These are phyloP conservation scores for Aspergillus japonicus DNA, from an alignment of 2,329 filamentous ascomycete genomes.

Conservation along the genomic window DNA sequence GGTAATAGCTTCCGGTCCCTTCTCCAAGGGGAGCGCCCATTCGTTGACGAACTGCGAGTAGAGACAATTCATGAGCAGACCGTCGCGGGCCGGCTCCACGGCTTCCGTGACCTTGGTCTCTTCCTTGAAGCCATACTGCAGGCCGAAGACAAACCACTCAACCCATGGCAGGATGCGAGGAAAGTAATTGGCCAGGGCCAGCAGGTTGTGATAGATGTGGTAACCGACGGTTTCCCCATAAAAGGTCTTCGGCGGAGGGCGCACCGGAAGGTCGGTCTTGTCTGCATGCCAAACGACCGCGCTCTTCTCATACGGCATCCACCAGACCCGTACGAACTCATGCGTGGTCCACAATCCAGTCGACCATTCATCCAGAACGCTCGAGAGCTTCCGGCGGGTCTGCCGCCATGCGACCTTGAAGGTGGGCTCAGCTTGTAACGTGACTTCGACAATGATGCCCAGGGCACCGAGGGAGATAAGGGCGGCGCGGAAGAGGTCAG, in stretches of 20 bases:
- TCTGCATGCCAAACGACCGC: conserved; percentile 90
- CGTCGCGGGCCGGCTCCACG: conserved; percentile 74
- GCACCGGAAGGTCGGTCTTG: conserved; percentile 64
- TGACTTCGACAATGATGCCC: conserved; percentile 87
- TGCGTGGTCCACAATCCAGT: conserved; percentile 74
- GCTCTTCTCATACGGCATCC: conserved; percentile 88
- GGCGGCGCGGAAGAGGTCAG: conserved; percentile 82
- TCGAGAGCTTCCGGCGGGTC: conserved; percentile 67
- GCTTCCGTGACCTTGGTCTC: conserved; percentile 68
- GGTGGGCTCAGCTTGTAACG: conserved; percentile 73
- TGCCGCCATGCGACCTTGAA: conserved; percentile 89
- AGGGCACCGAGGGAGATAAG: conserved; percentile 84
- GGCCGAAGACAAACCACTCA: conserved; percentile 94
- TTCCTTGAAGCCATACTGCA: conserved; percentile 86
- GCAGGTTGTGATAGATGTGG: conserved; percentile 86
- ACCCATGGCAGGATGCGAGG: conserved; percentile 81
- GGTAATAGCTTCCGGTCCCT: conserved; percentile 81
- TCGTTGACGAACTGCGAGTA: conserved; percentile 99
- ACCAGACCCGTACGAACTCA: conserved; percentile 95
- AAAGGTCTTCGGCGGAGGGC: conserved; percentile 65
- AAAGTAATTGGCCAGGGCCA: conserved; percentile 74
- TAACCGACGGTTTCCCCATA: conserved; percentile 82
- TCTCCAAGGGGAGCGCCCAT: conserved; percentile 85
- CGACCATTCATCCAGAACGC: conserved; percentile 71
- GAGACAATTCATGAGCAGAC: conserved; percentile 92